Conservation (phyloP, 768 basidiomycete genomes). For the Xerocomus brunneocitrinus region DNA sequence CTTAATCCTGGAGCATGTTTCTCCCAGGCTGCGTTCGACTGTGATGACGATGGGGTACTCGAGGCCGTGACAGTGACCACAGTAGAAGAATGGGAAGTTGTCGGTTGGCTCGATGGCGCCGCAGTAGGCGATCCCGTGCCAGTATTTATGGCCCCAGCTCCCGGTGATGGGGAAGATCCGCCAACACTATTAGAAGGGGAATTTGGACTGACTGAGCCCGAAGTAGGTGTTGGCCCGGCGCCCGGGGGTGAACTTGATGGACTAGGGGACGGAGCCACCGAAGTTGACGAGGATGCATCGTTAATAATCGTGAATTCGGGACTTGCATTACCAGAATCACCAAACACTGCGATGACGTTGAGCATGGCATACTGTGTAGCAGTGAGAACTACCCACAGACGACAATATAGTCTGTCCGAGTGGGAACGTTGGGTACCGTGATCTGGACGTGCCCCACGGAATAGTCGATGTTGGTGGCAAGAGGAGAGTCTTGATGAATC, state of each 20-base stretch:
- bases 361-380: not conserved
- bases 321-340: slow-evolving; percentile 40
- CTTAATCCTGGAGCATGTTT: slow-evolving; percentile 15
- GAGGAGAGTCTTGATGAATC: slow-evolving; percentile 27
- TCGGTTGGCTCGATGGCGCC: not conserved
- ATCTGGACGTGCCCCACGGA: slow-evolving; percentile 30
- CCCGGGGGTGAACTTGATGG: slow-evolving; percentile 3
- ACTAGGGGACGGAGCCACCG: slow-evolving; percentile 7
- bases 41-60: slow-evolving; percentile 7
- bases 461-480: slow-evolving; percentile 33
- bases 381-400: slow-evolving; percentile 29
- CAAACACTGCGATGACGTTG: slow-evolving; percentile 27
- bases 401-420: slow-evolving; percentile 32
- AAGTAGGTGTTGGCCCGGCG: not conserved
- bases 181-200: not conserved
- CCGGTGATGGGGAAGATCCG: not conserved
- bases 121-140: slow-evolving; percentile 1
- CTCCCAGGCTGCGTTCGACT: slow-evolving; percentile 24
- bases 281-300: slow-evolving; percentile 44
- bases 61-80: slow-evolving; percentile 6
- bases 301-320: slow-evolving; percentile 46
- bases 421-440: slow-evolving; percentile 33
- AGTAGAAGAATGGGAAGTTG: slow-evolving; percentile 1
- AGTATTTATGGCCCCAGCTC: not conserved
- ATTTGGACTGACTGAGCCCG: not conserved